phyloP scores from a whole-genome alignment of 768 basidiomycete genomes.

The Boletus pseudo-olivaceus region DNA sequence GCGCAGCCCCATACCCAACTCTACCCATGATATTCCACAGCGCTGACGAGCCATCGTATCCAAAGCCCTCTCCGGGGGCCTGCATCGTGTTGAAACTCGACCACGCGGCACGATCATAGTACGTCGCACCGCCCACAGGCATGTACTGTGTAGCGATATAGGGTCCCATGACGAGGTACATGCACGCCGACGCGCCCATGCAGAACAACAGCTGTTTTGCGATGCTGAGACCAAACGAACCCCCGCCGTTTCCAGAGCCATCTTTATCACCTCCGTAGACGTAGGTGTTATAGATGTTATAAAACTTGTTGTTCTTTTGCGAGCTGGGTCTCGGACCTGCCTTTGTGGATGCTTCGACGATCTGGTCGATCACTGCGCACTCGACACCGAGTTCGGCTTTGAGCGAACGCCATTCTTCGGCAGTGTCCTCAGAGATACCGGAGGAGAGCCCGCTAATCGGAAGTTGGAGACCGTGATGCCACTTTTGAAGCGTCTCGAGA shows the following conservation, averaged over 20 bases:
- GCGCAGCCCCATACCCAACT: constrained; percentile 70
- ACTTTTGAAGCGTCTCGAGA: constrained; percentile 60
- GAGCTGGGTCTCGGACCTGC: constrained; percentile 31
- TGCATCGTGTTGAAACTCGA: constrained; percentile 72
- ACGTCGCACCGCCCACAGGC: constrained; percentile 61
- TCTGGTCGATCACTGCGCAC: constrained; percentile 72
- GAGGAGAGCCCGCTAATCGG: constrained; percentile 43
- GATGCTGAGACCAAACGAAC: constrained; percentile 32
- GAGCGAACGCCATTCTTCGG: constrained; percentile 75
- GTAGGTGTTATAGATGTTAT: constrained; percentile 84
- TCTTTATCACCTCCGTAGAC: constrained; percentile 46
- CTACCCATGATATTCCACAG: constrained; percentile 71
- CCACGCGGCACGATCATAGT: constrained; percentile 79
- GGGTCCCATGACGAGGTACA: constrained; percentile 59
- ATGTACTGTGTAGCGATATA: constrained; percentile 55
- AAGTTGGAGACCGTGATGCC: constrained; percentile 58
- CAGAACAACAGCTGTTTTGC: constrained; percentile 53
- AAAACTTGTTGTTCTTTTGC: constrained; percentile 58
- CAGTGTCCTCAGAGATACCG: constrained; percentile 62
- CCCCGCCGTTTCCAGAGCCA: constrained; percentile 20
- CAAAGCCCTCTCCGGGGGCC: constrained; percentile 68
- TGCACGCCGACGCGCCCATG: constrained; percentile 58
- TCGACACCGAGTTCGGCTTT: constrained; percentile 78
- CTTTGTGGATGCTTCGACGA: constrained; percentile 42
- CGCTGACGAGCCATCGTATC: constrained; percentile 52